These are phyloP conservation scores for Pseudocercospora eumusae DNA, from an alignment of 2,329 filamentous ascomycete species.

Conservation along the genomic window DNA sequence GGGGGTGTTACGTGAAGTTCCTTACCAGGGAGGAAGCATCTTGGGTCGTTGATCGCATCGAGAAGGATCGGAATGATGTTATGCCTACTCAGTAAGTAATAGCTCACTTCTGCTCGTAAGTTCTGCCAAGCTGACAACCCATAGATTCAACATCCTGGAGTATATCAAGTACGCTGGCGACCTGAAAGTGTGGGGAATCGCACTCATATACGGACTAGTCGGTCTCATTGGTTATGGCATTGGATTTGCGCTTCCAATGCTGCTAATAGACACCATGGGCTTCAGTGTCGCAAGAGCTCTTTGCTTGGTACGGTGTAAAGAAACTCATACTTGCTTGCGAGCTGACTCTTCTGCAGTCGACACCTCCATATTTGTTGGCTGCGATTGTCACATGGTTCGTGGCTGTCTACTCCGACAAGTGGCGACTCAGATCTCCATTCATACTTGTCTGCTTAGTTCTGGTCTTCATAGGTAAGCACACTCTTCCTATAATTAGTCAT, in stretches of 20 bases:
- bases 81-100: slow-evolving; percentile 10
- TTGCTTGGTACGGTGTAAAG: slow-evolving; percentile 39
- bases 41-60: slow-evolving; percentile 18
- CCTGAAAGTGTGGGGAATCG: slow-evolving; percentile 16
- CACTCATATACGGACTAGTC: slow-evolving; percentile 4
- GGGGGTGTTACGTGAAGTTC: slow-evolving; percentile 3
- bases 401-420: slow-evolving; percentile 33
- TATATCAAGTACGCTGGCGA: slow-evolving; percentile 15
- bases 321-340: neutral
- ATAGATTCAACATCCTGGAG: slow-evolving; percentile 2
- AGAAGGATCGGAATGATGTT: slow-evolving; percentile 19
- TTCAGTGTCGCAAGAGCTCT: slow-evolving; percentile 47
- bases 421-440: slow-evolving; percentile 31
- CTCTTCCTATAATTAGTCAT: neutral
- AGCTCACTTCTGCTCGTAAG: neutral
- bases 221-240: slow-evolving; percentile 15
- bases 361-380: slow-evolving; percentile 46
- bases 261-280: slow-evolving; percentile 37
- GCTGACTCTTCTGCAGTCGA: slow-evolving; percentile 17
- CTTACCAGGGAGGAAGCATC: slow-evolving; percentile 16
- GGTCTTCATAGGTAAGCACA: slow-evolving; percentile 8
- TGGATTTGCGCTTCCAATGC: slow-evolving; percentile 18
- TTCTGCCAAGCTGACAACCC: neutral
- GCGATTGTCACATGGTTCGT: slow-evolving; percentile 28
- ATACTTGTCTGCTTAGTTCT: slow-evolving; percentile 22